These are phyloP conservation scores for Salvia miltiorrhiza DNA, from an alignment of 257 asterid species.

Conservation along the genomic window DNA sequence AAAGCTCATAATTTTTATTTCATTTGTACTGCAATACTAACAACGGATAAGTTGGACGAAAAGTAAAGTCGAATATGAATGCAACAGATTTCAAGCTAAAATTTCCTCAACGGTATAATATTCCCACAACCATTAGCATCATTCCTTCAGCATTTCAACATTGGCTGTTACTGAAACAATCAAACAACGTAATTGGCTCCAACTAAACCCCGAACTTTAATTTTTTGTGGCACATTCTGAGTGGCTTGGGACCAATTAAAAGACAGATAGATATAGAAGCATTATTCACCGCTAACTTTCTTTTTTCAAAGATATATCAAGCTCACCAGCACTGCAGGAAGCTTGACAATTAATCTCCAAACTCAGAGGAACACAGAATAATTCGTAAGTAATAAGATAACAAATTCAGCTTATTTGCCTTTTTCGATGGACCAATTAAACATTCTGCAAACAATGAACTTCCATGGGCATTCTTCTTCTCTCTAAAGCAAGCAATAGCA, in stretches of 20 bases:
- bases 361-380: not conserved
- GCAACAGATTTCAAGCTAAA: slow-evolving; percentile 8
- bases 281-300: not conserved
- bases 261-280: not conserved
- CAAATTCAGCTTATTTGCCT: slow-evolving; percentile 4
- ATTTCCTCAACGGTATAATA: not conserved
- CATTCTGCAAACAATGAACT: slow-evolving; percentile 9
- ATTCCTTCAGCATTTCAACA: slow-evolving; percentile 7
- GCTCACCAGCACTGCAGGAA: slow-evolving; percentile 11
- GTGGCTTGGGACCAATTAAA: slow-evolving; percentile 3
- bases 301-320: slow-evolving; percentile 7
- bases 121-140: slow-evolving; percentile 5
- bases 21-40: not conserved
- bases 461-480: slow-evolving; percentile 1
- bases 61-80: not conserved
- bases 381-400: not conserved
- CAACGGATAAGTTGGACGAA: not conserved
- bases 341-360: slow-evolving; percentile 17
- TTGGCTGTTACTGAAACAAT: not conserved
- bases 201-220: not conserved
- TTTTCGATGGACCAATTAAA: slow-evolving; percentile 2
- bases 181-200: not conserved
- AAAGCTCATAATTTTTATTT: not conserved
- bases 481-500: not conserved
- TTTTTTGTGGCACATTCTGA: not conserved